phyloP scores from a whole-genome alignment of 1,284 basidiomycete genomes.

The Cutaneotrichosporon mucoides region DNA sequence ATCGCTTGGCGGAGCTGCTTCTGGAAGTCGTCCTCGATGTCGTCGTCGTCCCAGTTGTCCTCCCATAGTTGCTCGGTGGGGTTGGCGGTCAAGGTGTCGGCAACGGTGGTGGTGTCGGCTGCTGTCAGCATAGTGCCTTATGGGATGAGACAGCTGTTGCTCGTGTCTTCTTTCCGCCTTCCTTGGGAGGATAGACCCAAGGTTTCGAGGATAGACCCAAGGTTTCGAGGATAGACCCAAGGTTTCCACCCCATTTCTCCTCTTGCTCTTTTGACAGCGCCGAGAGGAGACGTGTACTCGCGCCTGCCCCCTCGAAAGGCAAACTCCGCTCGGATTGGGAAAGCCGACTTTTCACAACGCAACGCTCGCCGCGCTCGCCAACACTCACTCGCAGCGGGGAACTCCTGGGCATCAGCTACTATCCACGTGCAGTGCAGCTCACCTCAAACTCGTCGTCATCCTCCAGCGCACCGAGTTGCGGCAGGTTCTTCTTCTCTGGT shows the following conservation, averaged over 20 bases:
- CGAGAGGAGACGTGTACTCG: too few relatives aligned
- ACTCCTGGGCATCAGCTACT: slow-evolving; percentile 34
- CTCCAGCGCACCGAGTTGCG: slow-evolving; percentile 49
- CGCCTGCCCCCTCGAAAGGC: too few relatives aligned
- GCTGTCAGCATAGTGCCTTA: slow-evolving; percentile 14
- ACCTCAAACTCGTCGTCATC: slow-evolving; percentile 53
- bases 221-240: too few relatives aligned
- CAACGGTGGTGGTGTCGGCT: slow-evolving; percentile 32
- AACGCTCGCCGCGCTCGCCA: too few relatives aligned
- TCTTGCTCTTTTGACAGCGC: too few relatives aligned
- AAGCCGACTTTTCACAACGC: too few relatives aligned
- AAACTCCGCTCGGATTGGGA: too few relatives aligned
- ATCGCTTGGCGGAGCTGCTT: slow-evolving; percentile 67
- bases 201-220: too few relatives aligned
- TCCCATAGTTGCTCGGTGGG: slow-evolving; percentile 72
- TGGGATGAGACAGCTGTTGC: too few relatives aligned
- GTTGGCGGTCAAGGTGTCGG: slow-evolving; percentile 36
- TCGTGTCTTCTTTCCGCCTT: too few relatives aligned
- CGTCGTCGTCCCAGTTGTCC: slow-evolving; percentile 99
- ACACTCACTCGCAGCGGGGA: slow-evolving; percentile 41
- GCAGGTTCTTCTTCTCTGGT: slow-evolving; percentile 41
- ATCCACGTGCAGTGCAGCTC: slow-evolving; percentile 18
- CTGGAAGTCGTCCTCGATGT: slow-evolving; percentile 96
- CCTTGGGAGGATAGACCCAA: too few relatives aligned
- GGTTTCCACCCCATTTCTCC: too few relatives aligned